Evolutionary conservation across 1,139 yeast species (phyloP).

Genomic region (Entelexis sorbosivorans): DNA sequence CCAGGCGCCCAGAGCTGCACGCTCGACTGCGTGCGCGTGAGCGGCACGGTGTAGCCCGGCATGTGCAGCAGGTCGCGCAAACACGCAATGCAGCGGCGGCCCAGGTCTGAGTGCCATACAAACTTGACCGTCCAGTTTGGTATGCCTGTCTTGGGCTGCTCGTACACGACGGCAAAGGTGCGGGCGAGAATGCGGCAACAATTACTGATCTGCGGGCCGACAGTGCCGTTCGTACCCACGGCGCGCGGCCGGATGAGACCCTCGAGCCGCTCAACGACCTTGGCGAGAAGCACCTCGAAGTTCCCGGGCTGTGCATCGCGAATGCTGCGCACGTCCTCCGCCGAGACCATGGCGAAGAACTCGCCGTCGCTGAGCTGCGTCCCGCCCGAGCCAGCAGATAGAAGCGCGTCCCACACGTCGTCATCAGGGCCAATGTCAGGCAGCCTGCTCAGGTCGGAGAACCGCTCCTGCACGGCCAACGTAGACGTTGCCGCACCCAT

Average conservation of each 20-base stretch:
- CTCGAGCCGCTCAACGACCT: constrained; percentile 34
- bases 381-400: constrained; percentile 39
- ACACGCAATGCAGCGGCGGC: constrained; percentile 39
- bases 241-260: constrained; percentile 25
- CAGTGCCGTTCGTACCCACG: constrained; percentile 27
- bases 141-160: constrained; percentile 16
- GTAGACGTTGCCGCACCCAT: constrained; percentile 68
- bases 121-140: constrained; percentile 23
- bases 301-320: constrained; percentile 49
- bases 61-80: constrained; percentile 48
- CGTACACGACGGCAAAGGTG: constrained; percentile 59
- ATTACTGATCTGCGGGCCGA: constrained; percentile 37
- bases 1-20: constrained; percentile 67
- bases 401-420: constrained; percentile 44
- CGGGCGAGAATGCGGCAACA: constrained; percentile 57
- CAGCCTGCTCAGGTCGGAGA: constrained; percentile 51
- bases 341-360: constrained; percentile 45
- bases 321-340: constrained; percentile 48
- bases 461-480: constrained; percentile 47
- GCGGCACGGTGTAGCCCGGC: constrained; percentile 48
- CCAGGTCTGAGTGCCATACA: constrained; percentile 26
- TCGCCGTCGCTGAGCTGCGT: constrained; percentile 31
- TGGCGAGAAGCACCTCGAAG: constrained; percentile 43
- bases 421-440: constrained; percentile 38
- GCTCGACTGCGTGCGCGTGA: constrained; percentile 2